Evolutionary conservation across 768 basidiomycete species (phyloP).

Genomic region (Hypholoma sublateritium): DNA sequence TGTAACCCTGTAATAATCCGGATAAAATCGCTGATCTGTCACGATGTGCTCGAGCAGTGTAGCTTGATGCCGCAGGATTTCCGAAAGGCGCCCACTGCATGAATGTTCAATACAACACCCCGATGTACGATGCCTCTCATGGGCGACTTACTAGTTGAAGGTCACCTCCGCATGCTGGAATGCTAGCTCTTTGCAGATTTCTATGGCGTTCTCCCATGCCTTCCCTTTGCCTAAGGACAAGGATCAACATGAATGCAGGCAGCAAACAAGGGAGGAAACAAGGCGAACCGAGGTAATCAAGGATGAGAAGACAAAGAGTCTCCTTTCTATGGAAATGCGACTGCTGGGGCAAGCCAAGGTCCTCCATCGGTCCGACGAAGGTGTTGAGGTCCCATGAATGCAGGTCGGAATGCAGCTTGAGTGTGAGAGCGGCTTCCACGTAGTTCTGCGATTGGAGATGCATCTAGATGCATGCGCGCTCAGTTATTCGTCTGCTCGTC

Average conservation of each 20-base stretch:
- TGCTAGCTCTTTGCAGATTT: conserved; percentile 89
- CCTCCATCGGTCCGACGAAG: conserved; percentile 86
- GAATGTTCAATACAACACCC: conserved; percentile 4
- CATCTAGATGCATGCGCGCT: conserved; percentile 50
- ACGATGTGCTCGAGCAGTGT: conserved; percentile 84
- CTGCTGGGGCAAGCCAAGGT: conserved; percentile 86
- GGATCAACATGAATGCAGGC: conserved; percentile 1
- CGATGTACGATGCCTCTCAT: conserved; percentile 2
- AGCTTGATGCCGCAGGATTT: conserved; percentile 87
- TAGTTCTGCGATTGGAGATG: conserved; percentile 88
- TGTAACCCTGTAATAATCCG: conserved; percentile 91
- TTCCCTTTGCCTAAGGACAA: conserved; percentile 77
- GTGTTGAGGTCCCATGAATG: conserved; percentile 86
- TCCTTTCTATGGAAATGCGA: conserved; percentile 95
- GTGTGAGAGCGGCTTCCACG: conserved; percentile 89
- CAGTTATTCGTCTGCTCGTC: background rate
- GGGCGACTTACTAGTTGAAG: conserved; percentile 76
- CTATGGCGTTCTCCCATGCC: conserved; percentile 95
- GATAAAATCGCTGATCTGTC: conserved; percentile 78
- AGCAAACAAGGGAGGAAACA: background rate
- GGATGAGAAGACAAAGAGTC: conserved; percentile 83
- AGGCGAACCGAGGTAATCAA: conserved; percentile 85
- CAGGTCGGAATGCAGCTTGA: conserved; percentile 92
- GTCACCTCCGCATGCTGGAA: conserved; percentile 87
- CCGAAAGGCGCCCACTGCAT: conserved; percentile 74